A percentile compares a stretch with the other conserved stretches of the same genome.
Conservation (phyloP, 192 early-diverging fungal genomes). For the Coemansia sp. region DNA sequence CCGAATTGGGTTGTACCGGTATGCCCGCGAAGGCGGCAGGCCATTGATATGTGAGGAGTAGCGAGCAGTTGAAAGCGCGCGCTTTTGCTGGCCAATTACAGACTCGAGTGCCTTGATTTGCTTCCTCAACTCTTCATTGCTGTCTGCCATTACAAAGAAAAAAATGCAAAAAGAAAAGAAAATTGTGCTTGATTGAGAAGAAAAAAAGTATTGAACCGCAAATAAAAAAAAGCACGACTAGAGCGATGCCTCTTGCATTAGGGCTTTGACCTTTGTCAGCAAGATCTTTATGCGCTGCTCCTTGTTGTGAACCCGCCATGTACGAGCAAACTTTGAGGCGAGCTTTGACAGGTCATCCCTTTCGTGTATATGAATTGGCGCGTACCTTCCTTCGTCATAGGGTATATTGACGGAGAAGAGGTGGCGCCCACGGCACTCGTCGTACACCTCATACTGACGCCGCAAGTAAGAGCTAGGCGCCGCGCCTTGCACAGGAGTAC, state of each 20-base stretch:
- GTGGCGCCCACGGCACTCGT: slow-evolving; percentile 47
- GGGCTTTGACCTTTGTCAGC: slow-evolving; percentile 38
- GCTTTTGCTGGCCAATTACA: slow-evolving; percentile 21
- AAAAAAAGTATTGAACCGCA: too few relatives aligned
- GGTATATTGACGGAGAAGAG: slow-evolving; percentile 44
- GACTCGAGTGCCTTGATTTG: slow-evolving; percentile 34
- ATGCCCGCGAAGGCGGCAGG: not conserved
- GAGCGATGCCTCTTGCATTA: slow-evolving; percentile 26
- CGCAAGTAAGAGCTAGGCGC: slow-evolving; percentile 26
- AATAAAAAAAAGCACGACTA: too few relatives aligned
- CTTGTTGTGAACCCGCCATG: slow-evolving; percentile 45
- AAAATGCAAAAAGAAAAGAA: slow-evolving; percentile 5
- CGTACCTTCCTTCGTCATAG: slow-evolving; percentile 35
- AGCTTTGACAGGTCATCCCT: slow-evolving; percentile 37
- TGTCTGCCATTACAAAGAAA: slow-evolving; percentile 16
- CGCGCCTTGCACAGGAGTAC: not conserved
- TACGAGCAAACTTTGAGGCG: slow-evolving; percentile 44
- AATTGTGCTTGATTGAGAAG: too few relatives aligned
- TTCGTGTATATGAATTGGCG: slow-evolving; percentile 51
- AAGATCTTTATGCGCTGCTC: slow-evolving; percentile 45
- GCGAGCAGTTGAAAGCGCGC: not conserved
- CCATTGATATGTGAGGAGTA: slow-evolving; percentile 3
- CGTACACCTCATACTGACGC: slow-evolving; percentile 43
- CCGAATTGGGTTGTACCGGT: slow-evolving; percentile 26
- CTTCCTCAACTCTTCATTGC: slow-evolving; percentile 27